Evolutionary conservation across 495 filamentous ascomycete genomes (phyloP).

Genomic region (Aspergillus sclerotioniger): DNA sequence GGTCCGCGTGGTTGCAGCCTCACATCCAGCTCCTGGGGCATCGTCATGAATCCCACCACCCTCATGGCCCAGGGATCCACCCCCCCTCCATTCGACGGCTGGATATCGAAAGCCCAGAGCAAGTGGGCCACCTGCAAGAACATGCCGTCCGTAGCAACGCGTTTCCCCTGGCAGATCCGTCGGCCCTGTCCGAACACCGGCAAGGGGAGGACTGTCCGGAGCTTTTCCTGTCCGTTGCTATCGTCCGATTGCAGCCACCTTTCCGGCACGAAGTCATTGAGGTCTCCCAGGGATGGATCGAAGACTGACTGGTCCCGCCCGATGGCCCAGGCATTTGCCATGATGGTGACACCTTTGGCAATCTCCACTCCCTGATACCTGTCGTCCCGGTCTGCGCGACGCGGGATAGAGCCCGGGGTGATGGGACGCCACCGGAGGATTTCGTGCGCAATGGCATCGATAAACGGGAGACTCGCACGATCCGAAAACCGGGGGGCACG

Average conservation of each 20-base stretch:
- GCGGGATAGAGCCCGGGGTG: constrained; percentile 41
- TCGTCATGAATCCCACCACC: constrained; percentile 30
- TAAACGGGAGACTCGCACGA: constrained; percentile 23
- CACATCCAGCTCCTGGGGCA: constrained; percentile 22
- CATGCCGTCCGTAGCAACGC: constrained; percentile 26
- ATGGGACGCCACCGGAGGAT: constrained; percentile 39
- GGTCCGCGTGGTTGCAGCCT: no score
- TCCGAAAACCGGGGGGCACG: constrained; percentile 32
- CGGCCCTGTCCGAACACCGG: constrained; percentile 33
- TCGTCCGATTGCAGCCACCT: constrained; percentile 26
- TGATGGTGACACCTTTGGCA: constrained; percentile 48
- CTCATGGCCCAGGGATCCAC: constrained; percentile 32
- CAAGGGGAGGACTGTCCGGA: constrained; percentile 27
- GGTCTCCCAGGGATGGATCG: constrained; percentile 20
- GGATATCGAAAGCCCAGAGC: constrained; percentile 33
- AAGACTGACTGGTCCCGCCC: constrained; percentile 26
- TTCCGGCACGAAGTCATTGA: constrained; percentile 26
- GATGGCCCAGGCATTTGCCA: constrained; percentile 54
- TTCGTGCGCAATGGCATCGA: constrained; percentile 34
- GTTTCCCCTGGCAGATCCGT: constrained; percentile 31
- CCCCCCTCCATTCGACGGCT: constrained; percentile 18
- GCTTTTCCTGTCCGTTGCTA: constrained; percentile 7
- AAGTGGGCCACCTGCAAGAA: constrained; percentile 30
- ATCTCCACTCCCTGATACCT: constrained; percentile 50
- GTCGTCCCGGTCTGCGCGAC: constrained; percentile 50